Evolutionary conservation across 2,329 filamentous ascomycete species (phyloP).

Genomic region (Fusarium sp.): DNA sequence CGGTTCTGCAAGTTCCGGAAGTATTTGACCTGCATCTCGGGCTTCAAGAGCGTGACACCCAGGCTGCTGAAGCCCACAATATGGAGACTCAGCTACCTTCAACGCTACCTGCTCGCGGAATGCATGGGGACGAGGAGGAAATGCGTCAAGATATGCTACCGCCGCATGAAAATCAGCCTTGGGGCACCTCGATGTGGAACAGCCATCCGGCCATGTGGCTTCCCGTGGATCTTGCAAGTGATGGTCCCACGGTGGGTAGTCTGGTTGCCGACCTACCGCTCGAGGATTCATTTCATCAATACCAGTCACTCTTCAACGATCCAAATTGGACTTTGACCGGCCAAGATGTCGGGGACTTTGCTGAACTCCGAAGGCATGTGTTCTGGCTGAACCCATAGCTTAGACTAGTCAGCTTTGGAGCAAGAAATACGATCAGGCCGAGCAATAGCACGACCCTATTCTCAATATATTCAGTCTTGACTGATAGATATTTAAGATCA

Average conservation of each 20-base stretch:
- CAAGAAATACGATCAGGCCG: too few species aligned
- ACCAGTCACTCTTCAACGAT: background rate
- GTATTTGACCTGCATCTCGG: background rate
- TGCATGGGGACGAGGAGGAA: background rate
- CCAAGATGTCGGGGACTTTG: background rate
- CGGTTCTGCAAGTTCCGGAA: background rate
- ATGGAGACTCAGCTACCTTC: background rate
- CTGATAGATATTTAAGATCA: too few species aligned
- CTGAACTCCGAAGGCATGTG: constrained; percentile 1
- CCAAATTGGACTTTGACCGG: background rate
- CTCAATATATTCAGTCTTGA: too few species aligned
- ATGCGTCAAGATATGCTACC: background rate
- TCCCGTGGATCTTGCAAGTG: background rate
- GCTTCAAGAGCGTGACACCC: background rate
- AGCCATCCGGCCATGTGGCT: background rate
- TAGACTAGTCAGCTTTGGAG: too few species aligned
- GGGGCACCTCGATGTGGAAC: background rate
- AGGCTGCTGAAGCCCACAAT: background rate
- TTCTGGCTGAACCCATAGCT: background rate
- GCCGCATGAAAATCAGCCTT: background rate
- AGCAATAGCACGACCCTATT: too few species aligned
- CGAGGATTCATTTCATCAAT: background rate
- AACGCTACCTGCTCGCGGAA: background rate
- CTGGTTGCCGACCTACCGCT: background rate
- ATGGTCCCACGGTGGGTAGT: background rate